A percentile compares a stretch with the other conserved stretches of the same genome.
Evolutionary conservation across 306 rosid genomes (phyloP).

Genomic region (Hippophae rhamnoides): DNA sequence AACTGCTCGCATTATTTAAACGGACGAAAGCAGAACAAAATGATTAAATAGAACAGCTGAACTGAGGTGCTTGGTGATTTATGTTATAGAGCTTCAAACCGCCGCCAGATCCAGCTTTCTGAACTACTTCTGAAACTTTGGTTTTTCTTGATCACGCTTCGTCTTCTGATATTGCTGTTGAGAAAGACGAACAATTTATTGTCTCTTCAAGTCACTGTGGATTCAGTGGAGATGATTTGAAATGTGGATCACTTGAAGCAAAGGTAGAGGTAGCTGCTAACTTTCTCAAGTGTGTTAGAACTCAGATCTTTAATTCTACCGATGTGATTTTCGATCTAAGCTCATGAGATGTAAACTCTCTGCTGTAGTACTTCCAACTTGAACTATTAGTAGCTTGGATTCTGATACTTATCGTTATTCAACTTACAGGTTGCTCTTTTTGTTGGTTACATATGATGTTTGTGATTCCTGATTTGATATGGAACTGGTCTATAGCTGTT

Average conservation of each 20-base stretch:
- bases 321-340: conserved; percentile 29
- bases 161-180: conserved; percentile 1
- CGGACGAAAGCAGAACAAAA: background rate
- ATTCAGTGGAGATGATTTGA: conserved; percentile 1
- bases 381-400: conserved; percentile 14
- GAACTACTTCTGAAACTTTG: background rate
- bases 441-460: conserved; percentile 3
- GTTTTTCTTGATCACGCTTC: background rate
- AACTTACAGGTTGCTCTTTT: conserved; percentile 17
- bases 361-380: conserved; percentile 41
- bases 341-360: conserved; percentile 18
- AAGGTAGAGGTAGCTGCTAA: conserved; percentile 30
- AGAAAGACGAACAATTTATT: background rate
- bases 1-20: background rate
- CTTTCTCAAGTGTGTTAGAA: conserved; percentile 24
- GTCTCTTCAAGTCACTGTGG: background rate
- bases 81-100: background rate
- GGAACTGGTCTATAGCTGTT: background rate
- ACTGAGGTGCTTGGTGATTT: background rate
- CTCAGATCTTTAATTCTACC: conserved; percentile 24
- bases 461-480: background rate
- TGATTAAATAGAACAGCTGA: background rate
- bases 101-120: conserved; percentile 4
- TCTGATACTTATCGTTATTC: conserved; percentile 4
- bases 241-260: conserved; percentile 19